These are phyloP conservation scores for Mycena kentingensis DNA, from an alignment of 768 basidiomycete genomes.

Conservation along the genomic window DNA sequence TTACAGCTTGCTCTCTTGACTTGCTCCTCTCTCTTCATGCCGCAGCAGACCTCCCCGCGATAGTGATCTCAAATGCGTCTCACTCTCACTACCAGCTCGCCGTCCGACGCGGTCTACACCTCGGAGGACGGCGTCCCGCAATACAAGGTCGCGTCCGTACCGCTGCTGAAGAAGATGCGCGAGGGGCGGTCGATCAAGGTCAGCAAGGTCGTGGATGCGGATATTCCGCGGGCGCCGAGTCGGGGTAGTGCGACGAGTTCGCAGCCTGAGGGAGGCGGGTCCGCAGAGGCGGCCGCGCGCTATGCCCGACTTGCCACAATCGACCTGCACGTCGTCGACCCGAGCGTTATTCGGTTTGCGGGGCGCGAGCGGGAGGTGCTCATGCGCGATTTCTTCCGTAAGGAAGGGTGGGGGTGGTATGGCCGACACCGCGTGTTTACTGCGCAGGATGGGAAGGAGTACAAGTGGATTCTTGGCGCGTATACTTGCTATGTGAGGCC, in stretches of 20 bases:
- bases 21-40: too few species aligned
- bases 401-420: slow-evolving; percentile 23
- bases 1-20: too few species aligned
- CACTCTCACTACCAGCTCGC: slow-evolving; percentile 22
- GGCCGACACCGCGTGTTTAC: slow-evolving; percentile 36
- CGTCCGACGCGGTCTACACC: slow-evolving; percentile 24
- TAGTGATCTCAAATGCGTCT: slow-evolving; percentile 24
- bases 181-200: slow-evolving; percentile 8
- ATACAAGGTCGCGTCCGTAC: slow-evolving; percentile 25
- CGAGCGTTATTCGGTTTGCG: slow-evolving; percentile 32
- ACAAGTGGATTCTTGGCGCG: slow-evolving; percentile 34
- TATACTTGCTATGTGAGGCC: slow-evolving; percentile 23
- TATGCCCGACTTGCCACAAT: slow-evolving; percentile 37
- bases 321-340: slow-evolving; percentile 33
- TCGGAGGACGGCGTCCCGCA: slow-evolving; percentile 25
- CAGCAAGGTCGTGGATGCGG: slow-evolving; percentile 10
- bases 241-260: neutral
- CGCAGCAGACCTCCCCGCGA: too few species aligned
- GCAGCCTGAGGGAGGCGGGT: neutral
- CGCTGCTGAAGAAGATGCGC: slow-evolving; percentile 28
- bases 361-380: slow-evolving; percentile 29
- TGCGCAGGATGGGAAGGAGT: slow-evolving; percentile 35
- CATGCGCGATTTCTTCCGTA: slow-evolving; percentile 31
- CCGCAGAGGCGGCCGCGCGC: slow-evolving; percentile 29
- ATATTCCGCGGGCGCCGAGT: too few species aligned